phyloP scores from a whole-genome alignment of 495 filamentous ascomycete species.

The Antarctomyces pellizariae region DNA sequence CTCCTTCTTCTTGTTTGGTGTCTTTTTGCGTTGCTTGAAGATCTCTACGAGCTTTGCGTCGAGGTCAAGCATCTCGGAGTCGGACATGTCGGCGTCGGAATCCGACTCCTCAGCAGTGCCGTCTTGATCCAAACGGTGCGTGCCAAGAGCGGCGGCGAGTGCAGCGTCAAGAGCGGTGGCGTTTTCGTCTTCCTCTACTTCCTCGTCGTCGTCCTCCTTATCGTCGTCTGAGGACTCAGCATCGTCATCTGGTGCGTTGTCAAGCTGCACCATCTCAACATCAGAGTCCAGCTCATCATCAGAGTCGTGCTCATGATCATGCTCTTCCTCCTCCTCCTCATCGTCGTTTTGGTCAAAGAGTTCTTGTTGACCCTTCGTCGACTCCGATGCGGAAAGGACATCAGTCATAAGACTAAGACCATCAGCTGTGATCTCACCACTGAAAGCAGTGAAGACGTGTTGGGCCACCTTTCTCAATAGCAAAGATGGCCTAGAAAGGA shows the following conservation, averaged over 20 bases:
- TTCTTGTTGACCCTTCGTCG: conserved; percentile 54
- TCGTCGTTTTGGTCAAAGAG: conserved; percentile 63
- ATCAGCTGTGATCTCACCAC: conserved; percentile 39
- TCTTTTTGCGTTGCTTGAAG: conserved; percentile 38
- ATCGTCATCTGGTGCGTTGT: conserved; percentile 14
- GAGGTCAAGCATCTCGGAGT: conserved; percentile 84
- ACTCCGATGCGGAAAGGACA: conserved; percentile 59
- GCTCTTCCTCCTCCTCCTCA: conserved; percentile 23
- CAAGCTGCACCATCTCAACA: conserved; percentile 17
- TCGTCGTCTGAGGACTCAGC: conserved; percentile 18
- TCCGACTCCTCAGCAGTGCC: conserved; percentile 29
- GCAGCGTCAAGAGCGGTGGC: conserved; percentile 43
- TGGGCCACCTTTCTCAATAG: conserved; percentile 69
- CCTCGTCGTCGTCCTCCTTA: conserved; percentile 21
- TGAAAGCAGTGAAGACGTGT: conserved; percentile 67
- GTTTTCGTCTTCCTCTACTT: conserved; percentile 23
- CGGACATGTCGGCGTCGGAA: conserved; percentile 58
- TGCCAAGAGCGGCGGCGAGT: conserved; percentile 48
- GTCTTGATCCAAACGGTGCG: conserved; percentile 32
- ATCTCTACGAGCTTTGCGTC: conserved; percentile 63
- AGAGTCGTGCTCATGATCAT: conserved; percentile 20
- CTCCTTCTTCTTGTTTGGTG: conserved; percentile 45
- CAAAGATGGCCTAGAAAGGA: conserved; percentile 66
- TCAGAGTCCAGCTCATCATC: conserved; percentile 21
- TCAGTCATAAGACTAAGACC: conserved; percentile 52